Conservation (phyloP, 2,329 filamentous ascomycete species). For the Fusarium armeniacum region DNA sequence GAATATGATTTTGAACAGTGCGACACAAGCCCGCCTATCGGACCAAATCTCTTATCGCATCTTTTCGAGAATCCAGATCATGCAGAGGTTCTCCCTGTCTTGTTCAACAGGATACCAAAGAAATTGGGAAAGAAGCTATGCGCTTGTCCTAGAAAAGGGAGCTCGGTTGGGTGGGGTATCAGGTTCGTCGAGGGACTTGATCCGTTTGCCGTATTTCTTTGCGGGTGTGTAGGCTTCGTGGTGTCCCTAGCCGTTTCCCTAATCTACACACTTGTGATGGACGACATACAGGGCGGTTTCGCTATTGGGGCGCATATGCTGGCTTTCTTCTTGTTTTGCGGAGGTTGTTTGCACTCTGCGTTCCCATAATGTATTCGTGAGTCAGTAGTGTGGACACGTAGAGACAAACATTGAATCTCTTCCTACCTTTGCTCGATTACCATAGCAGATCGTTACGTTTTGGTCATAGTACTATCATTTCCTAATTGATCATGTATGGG, state of each 20-base stretch:
- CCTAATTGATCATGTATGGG: too few species aligned
- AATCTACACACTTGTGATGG: slow-evolving; percentile 1
- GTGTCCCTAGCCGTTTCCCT: slow-evolving; percentile 1
- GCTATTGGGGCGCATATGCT: slow-evolving; percentile 17
- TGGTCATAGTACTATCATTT: too few species aligned
- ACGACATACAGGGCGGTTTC: slow-evolving; percentile 22
- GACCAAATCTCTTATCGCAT: slow-evolving; percentile 9
- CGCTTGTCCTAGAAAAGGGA: slow-evolving; percentile 14
- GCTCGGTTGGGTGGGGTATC: slow-evolving; percentile 6
- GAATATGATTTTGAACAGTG: slow-evolving; percentile 23
- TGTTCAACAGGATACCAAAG: slow-evolving; percentile 19
- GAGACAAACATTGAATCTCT: too few species aligned
- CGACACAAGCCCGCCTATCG: slow-evolving; percentile 21
- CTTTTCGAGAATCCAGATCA: slow-evolving; percentile 27
- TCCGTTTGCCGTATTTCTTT: background rate
- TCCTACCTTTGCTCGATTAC: too few species aligned
- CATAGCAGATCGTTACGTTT: too few species aligned
- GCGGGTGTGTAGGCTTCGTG: slow-evolving; percentile 1
- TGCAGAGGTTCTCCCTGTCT: slow-evolving; percentile 5
- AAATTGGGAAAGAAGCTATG: background rate
- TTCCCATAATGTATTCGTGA: background rate
- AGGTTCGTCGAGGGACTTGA: background rate
- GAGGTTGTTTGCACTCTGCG: slow-evolving; percentile 1
- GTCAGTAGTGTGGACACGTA: too few species aligned
- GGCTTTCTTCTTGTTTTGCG: slow-evolving; percentile 8